Evolutionary conservation across 2,329 filamentous ascomycete species (phyloP), one percentile per base, ranked within the genome.

Genomic region (Sporothrix inflata): DNA sequence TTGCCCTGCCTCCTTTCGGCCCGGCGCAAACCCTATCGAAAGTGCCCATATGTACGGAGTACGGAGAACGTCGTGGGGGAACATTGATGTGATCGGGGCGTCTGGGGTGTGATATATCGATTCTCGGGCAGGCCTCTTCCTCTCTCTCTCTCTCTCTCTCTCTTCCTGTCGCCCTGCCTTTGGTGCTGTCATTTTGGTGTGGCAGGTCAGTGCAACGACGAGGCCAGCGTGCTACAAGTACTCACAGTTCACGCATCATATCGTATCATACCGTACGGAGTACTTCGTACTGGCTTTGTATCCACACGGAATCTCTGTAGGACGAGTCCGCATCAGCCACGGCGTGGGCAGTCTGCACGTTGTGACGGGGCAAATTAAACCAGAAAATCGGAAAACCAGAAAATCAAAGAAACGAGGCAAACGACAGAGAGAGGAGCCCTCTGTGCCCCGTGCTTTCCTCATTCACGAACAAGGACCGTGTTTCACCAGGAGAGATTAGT

Each of bases 401-500:
- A n/a, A 49, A 21, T 34, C 42, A 49, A 27, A 24, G 34, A 63
- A 42, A 61, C 57, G 34, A 47, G 61, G 21, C 21, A 38, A 40
- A 24, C n/a, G 30, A 42, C 34, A 27, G 40, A 42, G 38, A 38
- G 12, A 12, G 21, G 60, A 45, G 38, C 60, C 11, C 60, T 65
- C 38, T 65, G 60, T 51, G 42, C 45, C 24, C 45, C 45, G 42
- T 69, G 47, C 66, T 55, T 69, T 55, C 34, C 66, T 69, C 30
- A 2, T 55, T 69, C 49, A 57, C 34, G 38, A 19, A 55, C 47
- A 27, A 69, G 66, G 51, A 21, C 38, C 49, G 38, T 69, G 67
- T 69, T 69, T 70, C 53, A 70, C 68, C 68, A 63, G 40, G 45
- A 65, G 55, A 70, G 24, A 70, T 69, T 69, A 42, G 69, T 61